A percentile compares a stretch with the other conserved stretches of the same genome.
These are phyloP conservation scores for Talaromyces borbonicus DNA, from an alignment of 495 filamentous ascomycete species.

Conservation along the genomic window DNA sequence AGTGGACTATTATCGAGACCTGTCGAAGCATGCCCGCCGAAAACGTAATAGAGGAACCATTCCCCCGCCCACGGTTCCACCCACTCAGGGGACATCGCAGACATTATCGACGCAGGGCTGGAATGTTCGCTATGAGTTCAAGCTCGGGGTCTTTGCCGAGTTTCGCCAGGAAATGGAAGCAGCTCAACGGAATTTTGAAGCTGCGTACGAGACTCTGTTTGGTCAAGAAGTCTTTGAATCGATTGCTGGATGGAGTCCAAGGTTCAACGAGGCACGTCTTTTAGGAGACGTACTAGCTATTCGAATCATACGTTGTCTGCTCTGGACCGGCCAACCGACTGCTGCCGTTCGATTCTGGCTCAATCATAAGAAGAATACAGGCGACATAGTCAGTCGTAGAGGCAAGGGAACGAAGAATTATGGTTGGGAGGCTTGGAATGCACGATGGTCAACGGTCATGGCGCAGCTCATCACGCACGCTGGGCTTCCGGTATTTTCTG, in stretches of 20 bases:
- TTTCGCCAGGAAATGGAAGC: constrained; percentile 85
- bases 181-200: constrained; percentile 70
- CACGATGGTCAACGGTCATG: constrained; percentile 75
- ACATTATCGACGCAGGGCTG: constrained; percentile 76
- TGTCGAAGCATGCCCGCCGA: constrained; percentile 77
- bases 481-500: constrained; percentile 32
- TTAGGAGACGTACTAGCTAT: constrained; percentile 71
- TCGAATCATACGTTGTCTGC: constrained; percentile 65
- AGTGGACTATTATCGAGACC: constrained; percentile 81
- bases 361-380: constrained; percentile 56
- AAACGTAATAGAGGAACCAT: constrained; percentile 66
- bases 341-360: constrained; percentile 69
- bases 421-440: constrained; percentile 82
- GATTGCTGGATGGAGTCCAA: constrained; percentile 74
- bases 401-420: constrained; percentile 76
- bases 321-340: constrained; percentile 67
- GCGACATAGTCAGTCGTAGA: constrained; percentile 66
- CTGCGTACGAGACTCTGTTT: constrained; percentile 73
- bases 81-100: constrained; percentile 71
- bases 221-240: constrained; percentile 73
- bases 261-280: constrained; percentile 78
- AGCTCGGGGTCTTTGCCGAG: constrained; percentile 80
- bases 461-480: constrained; percentile 62
- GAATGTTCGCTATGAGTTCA: constrained; percentile 89
- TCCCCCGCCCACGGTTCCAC: constrained; percentile 75